Base-by-base conservation (phyloP, 805 yeast genomes). In the Teunomyces gatunensis region DNA sequence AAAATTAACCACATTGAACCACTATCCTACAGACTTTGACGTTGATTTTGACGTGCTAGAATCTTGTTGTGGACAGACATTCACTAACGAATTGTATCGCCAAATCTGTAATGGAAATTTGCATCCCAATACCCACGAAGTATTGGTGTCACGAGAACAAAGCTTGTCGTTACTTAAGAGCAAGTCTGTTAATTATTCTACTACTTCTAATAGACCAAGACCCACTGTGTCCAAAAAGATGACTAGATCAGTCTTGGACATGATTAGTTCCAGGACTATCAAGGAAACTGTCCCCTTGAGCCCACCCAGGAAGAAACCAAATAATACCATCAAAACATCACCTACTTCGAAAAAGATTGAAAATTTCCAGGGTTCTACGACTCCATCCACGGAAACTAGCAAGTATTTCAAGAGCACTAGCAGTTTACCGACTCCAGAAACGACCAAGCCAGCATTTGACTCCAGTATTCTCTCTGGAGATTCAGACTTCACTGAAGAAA, bases 51-150 rank as follows among this genome's bases (percentile, higher is more conserved):
- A 79, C 3, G 55, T 40, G 58, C 73, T 56, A 34, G 73, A 58
- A 48, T 46, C 63, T 5, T 79, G 81, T 50, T 76, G 83, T 45
- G 85, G 85, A 0, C 53, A 60, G 15, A 58, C 71, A 6, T 57
- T 71, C 27, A 74, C 75, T 36, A 67, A 72, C 28, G 75, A 73
- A 1, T 54, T 79, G 7, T 91, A 87, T 55, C 52, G 52, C 0
- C 64, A 67, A 36, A 74, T 90, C 17, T 87, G 96, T 7, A 53
- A 52, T 13, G 97, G 95, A 1, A 75, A 73, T 6, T 54, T 87
- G 7, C 80, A 85, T 61, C 97, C 97, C 1, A 72, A 78, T 46
- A 72, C 81, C 1, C 80, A 79, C 51, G 59, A 64, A 39, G 62
- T 64, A 1, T 64, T 84, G 28, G 49, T 71, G 0, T 68, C 84